These are phyloP conservation scores for Nigrospora oryzae DNA, from an alignment of 2,329 filamentous ascomycete species.

Conservation along the genomic window DNA sequence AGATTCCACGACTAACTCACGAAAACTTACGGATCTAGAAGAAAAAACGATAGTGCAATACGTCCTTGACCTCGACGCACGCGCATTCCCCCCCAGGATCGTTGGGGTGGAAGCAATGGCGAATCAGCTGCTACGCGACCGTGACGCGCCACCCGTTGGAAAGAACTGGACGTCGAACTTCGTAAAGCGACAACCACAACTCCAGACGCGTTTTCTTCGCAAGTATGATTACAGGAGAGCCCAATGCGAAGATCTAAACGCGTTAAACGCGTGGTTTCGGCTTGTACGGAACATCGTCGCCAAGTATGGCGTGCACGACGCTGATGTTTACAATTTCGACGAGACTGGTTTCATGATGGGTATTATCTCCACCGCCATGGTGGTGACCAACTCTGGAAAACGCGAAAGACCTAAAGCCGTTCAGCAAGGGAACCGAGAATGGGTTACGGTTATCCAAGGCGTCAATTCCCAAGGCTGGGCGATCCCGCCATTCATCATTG, in stretches of 20 bases:
- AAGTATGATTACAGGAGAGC: constrained; percentile 15
- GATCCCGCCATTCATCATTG: not conserved
- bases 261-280: constrained; percentile 11
- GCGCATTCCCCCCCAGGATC: constrained; percentile 12
- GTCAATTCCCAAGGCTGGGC: not conserved
- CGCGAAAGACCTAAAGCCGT: constrained; percentile 1
- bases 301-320: constrained; percentile 12
- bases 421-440: constrained; percentile 1
- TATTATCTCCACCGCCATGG: not conserved
- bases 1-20: not conserved
- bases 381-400: not conserved
- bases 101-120: constrained; percentile 15
- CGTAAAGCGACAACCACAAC: too few species aligned
- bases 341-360: constrained; percentile 12
- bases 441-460: not conserved
- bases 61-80: constrained; percentile 10
- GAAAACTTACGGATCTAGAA: not conserved
- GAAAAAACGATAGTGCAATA: not conserved
- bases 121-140: constrained; percentile 10
- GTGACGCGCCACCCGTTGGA: too few species aligned
- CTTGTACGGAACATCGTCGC: constrained; percentile 9
- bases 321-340: constrained; percentile 15
- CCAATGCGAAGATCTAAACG: constrained; percentile 13
- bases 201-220: constrained; percentile 13
- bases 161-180: too few species aligned